A percentile compares a stretch with the other conserved stretches of the same genome.
These are phyloP conservation scores for Cryptococcus sp. DNA, from an alignment of 1,284 basidiomycete species.

Conservation along the genomic window DNA sequence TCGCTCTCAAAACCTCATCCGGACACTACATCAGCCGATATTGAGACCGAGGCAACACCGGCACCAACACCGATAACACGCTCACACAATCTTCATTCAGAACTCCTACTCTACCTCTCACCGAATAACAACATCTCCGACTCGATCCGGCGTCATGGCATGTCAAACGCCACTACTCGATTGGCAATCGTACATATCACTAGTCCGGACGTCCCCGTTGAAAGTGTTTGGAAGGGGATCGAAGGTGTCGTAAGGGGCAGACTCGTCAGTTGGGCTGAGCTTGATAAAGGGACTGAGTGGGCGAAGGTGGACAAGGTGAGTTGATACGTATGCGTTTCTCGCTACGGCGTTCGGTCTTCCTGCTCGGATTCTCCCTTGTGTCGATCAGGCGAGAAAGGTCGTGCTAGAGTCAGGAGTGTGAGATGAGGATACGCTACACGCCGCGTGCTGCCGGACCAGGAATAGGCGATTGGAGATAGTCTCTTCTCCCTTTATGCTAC, in stretches of 20 bases:
- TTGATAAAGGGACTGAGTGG: slow-evolving; percentile 64
- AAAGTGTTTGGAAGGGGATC: slow-evolving; percentile 53
- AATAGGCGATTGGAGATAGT: too few relatives aligned
- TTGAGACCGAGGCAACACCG: slow-evolving; percentile 5
- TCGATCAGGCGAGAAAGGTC: too few relatives aligned
- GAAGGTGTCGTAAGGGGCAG: slow-evolving; percentile 49
- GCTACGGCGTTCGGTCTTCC: too few relatives aligned
- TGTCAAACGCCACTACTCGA: slow-evolving; percentile 66
- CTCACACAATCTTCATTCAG: slow-evolving; percentile 63
- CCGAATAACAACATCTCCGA: slow-evolving; percentile 88
- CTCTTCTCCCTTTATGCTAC: too few relatives aligned
- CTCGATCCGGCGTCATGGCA: slow-evolving; percentile 77
- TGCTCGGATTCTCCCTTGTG: too few relatives aligned
- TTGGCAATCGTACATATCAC: slow-evolving; percentile 74
- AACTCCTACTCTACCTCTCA: slow-evolving; percentile 78
- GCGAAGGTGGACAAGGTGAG: slow-evolving; percentile 67
- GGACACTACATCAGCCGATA: neutral
- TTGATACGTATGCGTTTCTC: neutral
- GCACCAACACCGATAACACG: slow-evolving; percentile 25
- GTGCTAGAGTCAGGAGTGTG: too few relatives aligned
- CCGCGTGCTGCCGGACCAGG: too few relatives aligned
- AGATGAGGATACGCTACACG: too few relatives aligned
- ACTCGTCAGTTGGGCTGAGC: slow-evolving; percentile 18
- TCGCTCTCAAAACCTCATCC: neutral
- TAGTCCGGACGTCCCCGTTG: slow-evolving; percentile 50